Percentiles rank a stretch among this genome's conserved stretches.
phyloP scores from a whole-genome alignment of 1,139 yeast genomes.

The Yamadazyma pseudoaaseri region DNA sequence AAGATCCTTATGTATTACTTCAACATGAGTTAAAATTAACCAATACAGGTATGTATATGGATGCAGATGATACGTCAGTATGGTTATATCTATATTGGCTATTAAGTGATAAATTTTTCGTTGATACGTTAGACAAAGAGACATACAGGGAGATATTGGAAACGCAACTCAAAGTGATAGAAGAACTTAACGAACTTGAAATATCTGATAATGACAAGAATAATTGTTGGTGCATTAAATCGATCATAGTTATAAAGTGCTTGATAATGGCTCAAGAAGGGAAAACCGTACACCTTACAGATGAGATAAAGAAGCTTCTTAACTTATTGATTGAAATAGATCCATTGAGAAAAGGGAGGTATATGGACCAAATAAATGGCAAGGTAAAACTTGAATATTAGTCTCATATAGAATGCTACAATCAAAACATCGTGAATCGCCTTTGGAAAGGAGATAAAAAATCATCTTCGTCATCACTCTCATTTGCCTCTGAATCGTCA shows the following conservation, averaged over 20 bases:
- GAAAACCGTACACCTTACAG: slow-evolving; percentile 15
- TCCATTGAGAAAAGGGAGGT: slow-evolving; percentile 67
- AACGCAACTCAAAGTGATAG: slow-evolving; percentile 37
- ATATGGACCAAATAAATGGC: slow-evolving; percentile 39
- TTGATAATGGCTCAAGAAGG: slow-evolving; percentile 20
- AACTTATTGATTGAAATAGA: slow-evolving; percentile 55
- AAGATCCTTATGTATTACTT: slow-evolving; percentile 36
- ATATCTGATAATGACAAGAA: slow-evolving; percentile 59
- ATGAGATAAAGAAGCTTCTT: slow-evolving; percentile 30
- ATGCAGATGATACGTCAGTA: slow-evolving; percentile 89
- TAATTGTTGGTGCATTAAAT: slow-evolving; percentile 69
- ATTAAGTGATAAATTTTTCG: slow-evolving; percentile 53
- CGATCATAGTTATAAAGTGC: slow-evolving; percentile 44
- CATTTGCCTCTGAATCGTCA: slow-evolving; percentile 1
- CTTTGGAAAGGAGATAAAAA: slow-evolving; percentile 9
- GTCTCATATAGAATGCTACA: slow-evolving; percentile 3
- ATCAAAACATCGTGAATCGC: slow-evolving; percentile 5
- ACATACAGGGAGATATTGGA: slow-evolving; percentile 31
- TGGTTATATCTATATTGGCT: slow-evolving; percentile 92
- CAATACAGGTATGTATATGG: slow-evolving; percentile 86
- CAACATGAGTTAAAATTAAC: slow-evolving; percentile 63
- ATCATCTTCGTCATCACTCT: slow-evolving; percentile 7
- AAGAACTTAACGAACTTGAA: slow-evolving; percentile 60
- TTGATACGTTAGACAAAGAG: slow-evolving; percentile 21
- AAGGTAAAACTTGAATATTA: slow-evolving; percentile 8